phyloP scores from a whole-genome alignment of 2,329 filamentous ascomycete species.

The Fusarium equiseti region DNA sequence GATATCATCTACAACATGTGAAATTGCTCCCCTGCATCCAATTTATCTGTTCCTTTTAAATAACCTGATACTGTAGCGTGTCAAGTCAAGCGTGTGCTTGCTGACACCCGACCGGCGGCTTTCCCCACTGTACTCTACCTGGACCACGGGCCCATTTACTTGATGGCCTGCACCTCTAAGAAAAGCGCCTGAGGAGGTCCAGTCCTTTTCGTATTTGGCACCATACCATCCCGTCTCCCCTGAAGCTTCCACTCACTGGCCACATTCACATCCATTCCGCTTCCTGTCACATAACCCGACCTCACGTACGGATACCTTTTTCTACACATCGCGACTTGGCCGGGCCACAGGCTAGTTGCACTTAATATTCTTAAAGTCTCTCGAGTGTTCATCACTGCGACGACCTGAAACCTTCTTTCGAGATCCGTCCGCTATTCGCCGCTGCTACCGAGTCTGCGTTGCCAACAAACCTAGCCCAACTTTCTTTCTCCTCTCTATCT shows the following conservation, averaged over 20 bases:
- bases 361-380: slow-evolving; percentile 35
- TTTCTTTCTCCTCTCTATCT: slow-evolving; percentile 38
- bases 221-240: slow-evolving; percentile 27
- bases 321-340: slow-evolving; percentile 50
- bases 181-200: slow-evolving; percentile 24
- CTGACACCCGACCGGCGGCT: slow-evolving; percentile 32
- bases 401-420: slow-evolving; percentile 23
- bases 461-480: slow-evolving; percentile 35
- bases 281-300: slow-evolving; percentile 41
- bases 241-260: slow-evolving; percentile 43
- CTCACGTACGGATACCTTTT: slow-evolving; percentile 32
- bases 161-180: slow-evolving; percentile 10
- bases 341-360: slow-evolving; percentile 55
- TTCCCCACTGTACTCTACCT: slow-evolving; percentile 37
- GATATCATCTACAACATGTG: background rate
- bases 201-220: slow-evolving; percentile 40
- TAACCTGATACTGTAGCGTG: slow-evolving; percentile 33
- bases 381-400: slow-evolving; percentile 41
- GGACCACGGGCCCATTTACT: slow-evolving; percentile 14
- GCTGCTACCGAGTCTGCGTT: slow-evolving; percentile 31
- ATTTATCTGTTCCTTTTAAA: slow-evolving; percentile 24
- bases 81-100: slow-evolving; percentile 30
- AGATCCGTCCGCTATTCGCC: slow-evolving; percentile 29
- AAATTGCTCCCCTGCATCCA: slow-evolving; percentile 20
- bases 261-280: slow-evolving; percentile 40